Conservation (phyloP, 768 basidiomycete species). For the Heimioporus sp. region DNA sequence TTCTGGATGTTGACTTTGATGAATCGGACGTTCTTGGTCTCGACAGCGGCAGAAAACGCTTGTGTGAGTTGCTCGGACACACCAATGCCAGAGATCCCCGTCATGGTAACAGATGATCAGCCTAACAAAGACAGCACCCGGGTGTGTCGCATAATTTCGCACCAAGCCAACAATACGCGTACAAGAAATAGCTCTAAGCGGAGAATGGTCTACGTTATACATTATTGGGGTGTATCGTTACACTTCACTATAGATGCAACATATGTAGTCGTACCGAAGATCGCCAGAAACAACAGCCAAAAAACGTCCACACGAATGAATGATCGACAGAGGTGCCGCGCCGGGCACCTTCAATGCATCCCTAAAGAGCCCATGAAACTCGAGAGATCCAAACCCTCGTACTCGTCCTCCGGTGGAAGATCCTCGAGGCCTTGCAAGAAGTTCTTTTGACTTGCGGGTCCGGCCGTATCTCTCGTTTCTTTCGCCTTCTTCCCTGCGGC, state of each 20-base stretch:
- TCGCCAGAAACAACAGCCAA: conserved; percentile 12
- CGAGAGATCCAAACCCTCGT: conserved; percentile 80
- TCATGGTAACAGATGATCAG: conserved; percentile 43
- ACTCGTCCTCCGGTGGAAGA: conserved; percentile 89
- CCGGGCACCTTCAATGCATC: conserved; percentile 33
- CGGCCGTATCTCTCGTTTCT: conserved; percentile 52
- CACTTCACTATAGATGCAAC: conserved; percentile 34
- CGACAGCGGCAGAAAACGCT: conserved; percentile 57
- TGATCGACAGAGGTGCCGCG: conserved; percentile 10
- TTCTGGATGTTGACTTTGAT: conserved; percentile 75
- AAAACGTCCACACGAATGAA: conserved; percentile 19
- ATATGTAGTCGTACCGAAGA: conserved; percentile 25
- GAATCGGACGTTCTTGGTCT: conserved; percentile 56
- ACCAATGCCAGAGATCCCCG: conserved; percentile 69
- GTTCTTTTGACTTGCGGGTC: conserved; percentile 74
- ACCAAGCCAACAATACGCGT: background rate
- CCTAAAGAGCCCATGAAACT: conserved; percentile 87
- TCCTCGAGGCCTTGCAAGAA: conserved; percentile 89
- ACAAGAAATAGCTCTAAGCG: conserved; percentile 17
- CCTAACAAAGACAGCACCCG: no score
- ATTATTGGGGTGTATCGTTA: conserved; percentile 34
- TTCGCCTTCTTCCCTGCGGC: conserved; percentile 51
- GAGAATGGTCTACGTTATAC: conserved; percentile 29
- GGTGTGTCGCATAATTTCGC: no score
- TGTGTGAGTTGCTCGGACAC: conserved; percentile 56